Evolutionary conservation across 345 rosid species (phyloP), one percentile per base, ranked within the genome.

Genomic region (Alliaria petiolata): DNA sequence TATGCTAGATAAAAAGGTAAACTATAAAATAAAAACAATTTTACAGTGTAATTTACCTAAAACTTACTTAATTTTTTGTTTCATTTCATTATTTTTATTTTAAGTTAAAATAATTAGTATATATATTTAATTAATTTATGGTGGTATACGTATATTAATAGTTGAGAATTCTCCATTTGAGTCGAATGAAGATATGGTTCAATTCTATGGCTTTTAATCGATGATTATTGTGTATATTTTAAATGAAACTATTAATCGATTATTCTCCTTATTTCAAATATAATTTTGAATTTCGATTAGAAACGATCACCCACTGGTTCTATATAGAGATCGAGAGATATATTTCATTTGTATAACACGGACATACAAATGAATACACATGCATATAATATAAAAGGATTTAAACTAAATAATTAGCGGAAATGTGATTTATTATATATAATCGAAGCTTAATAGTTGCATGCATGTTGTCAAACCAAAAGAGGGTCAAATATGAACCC

Each of bases 401-500:
- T n/a, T 60, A 13, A 58, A 49, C 26, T 50, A 51, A 61, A 22
- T 57, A 49, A 39, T 13, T 49, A 58, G 22, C 22, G 6, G 68
- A 51, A 58, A 66, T 58, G 15, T 56, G 14, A 65, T 73, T 60
- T 65, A 67, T 59, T 54, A 75, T n/a, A n/a, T n/a, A n/a, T 68
- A 68, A 25, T n/a, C 33, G 33, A 60, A 61, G 65, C 36, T 12
- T 74, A 57, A 50, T 59, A 31, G 62, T 43, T 52, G 65, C 58
- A 62, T 58, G 74, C 69, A 62, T 68, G 51, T 4, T 50, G 64
- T 62, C 34, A 68, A 68, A 68, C 67, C 47, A 59, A 59, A 67
- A 51, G 7, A 59, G 68, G 78, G 62, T 59, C 42, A 74, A 50
- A 15, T 74, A 66, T 66, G 35, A 66, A 40, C 64, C 78, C 63